Conservation (phyloP, 305 asterid genomes). For the Fraxinus xanthoxyloides region DNA sequence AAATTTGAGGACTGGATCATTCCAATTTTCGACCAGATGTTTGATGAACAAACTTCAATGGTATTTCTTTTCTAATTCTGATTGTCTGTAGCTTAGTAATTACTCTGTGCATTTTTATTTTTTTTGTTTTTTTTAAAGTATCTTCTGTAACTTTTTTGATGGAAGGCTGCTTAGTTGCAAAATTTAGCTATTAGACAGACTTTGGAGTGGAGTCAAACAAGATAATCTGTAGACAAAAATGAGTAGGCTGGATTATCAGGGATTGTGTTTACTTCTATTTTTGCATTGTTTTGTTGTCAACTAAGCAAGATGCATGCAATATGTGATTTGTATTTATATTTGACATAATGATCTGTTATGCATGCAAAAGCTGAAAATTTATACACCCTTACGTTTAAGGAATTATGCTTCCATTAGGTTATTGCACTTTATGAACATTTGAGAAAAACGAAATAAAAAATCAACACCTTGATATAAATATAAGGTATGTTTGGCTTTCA, state of each 20-base stretch:
- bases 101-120: neutral
- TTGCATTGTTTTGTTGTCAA: slow-evolving; percentile 2
- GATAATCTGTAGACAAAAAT: neutral
- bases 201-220: slow-evolving; percentile 6
- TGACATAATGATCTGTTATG: neutral
- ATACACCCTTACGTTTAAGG: neutral
- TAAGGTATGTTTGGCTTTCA: neutral
- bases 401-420: neutral
- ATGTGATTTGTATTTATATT: neutral
- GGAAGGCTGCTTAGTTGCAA: slow-evolving; percentile 1
- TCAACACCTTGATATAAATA: neutral
- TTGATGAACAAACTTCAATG: slow-evolving; percentile 68
- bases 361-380: neutral
- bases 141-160: neutral
- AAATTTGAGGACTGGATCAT: slow-evolving; percentile 97
- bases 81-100: neutral
- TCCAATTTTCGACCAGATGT: slow-evolving; percentile 82
- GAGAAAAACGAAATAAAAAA: neutral
- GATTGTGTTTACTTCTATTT: neutral
- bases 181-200: neutral
- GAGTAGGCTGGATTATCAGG: neutral
- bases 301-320: neutral
- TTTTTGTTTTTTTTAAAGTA: neutral
- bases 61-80: slow-evolving; percentile 28
- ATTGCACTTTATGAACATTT: neutral